phyloP scores from a whole-genome alignment of 2,329 filamentous ascomycete species.

The Fusarium circinatum region DNA sequence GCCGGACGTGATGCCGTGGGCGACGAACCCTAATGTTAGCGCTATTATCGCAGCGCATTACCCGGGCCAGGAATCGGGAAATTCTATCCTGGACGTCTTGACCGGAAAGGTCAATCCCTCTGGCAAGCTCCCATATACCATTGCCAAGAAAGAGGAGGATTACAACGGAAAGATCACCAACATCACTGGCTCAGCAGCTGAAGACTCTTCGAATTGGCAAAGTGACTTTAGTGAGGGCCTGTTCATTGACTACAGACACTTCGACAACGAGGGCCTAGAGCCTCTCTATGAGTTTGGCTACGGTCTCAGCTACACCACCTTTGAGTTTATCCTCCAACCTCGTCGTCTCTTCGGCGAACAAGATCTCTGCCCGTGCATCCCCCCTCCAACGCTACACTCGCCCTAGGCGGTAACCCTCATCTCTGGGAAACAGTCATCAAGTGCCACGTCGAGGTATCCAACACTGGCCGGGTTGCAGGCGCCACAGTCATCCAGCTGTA shows the following conservation, averaged over 20 bases:
- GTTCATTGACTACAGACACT: slow-evolving; percentile 74
- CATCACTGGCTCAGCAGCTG: background rate
- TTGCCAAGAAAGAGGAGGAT: background rate
- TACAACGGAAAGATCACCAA: background rate
- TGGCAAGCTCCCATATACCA: background rate
- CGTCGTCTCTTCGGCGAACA: background rate
- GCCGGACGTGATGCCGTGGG: background rate
- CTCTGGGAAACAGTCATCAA: background rate
- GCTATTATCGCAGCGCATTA: slow-evolving; percentile 75
- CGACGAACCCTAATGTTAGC: background rate
- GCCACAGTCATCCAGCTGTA: slow-evolving; percentile 66
- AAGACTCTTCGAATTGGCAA: background rate
- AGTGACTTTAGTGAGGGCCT: background rate
- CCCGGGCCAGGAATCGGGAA: slow-evolving; percentile 53
- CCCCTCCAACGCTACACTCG: background rate
- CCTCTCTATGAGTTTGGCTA: slow-evolving; percentile 80
- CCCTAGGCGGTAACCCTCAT: background rate
- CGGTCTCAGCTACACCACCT: slow-evolving; percentile 79
- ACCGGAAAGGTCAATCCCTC: background rate
- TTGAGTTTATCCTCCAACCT: slow-evolving; percentile 43
- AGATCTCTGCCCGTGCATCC: background rate
- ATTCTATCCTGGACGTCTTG: background rate
- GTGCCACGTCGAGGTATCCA: background rate
- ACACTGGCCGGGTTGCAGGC: slow-evolving; percentile 55
- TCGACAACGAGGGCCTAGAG: slow-evolving; percentile 70